Evolutionary conservation across 139 green algal species (phyloP), one percentile per base, ranked within the genome.

Genomic region (Chlamydomonas eustigma): DNA sequence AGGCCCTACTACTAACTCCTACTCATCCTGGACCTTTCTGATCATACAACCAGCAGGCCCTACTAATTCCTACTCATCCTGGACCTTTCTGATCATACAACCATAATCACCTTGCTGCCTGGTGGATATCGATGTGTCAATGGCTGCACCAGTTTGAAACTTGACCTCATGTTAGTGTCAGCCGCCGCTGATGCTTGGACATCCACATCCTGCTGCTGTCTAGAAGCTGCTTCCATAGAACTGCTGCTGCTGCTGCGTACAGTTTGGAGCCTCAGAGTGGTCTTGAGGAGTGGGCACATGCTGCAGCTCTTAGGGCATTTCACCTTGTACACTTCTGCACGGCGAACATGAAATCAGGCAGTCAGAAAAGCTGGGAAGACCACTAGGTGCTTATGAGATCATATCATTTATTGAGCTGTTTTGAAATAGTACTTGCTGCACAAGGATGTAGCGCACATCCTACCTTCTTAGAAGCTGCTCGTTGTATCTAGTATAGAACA

Each of bases 281-380:
- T 35, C 33, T 8, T 5, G 8, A 50, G 8, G 18, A 35, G 6
- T n/a, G 32, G 33, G 35, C 66, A 74, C 4, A 6, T 50, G 33
- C 22, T 22, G 35, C 66, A 74, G 30, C 33, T 51, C 8, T 30
- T 30, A 12, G 33, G 66, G 66, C 66, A 74, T 6, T 35, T 12
- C 33, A 74, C n/a, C 24, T 50, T 39, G 66, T 74, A 74, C 12
- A 74, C 4, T 5, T 74, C 66, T 74, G 66, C 32, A 50, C n/a
- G n/a, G n/a, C n/a, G n/a, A n/a, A n/a, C n/a, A n/a, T n/a, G n/a
- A n/a, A n/a, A n/a, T n/a, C n/a, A n/a, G n/a, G n/a, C n/a, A n/a
- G n/a, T n/a, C n/a, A n/a, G n/a, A n/a, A n/a, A n/a, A n/a, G n/a
- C n/a, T n/a, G n/a, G n/a, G n/a, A n/a, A n/a, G n/a, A n/a, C n/a